A percentile compares a stretch with the other conserved stretches of the same genome.
phyloP scores from a whole-genome alignment of 2,329 filamentous ascomycete genomes.

The Xylaria sp. region DNA sequence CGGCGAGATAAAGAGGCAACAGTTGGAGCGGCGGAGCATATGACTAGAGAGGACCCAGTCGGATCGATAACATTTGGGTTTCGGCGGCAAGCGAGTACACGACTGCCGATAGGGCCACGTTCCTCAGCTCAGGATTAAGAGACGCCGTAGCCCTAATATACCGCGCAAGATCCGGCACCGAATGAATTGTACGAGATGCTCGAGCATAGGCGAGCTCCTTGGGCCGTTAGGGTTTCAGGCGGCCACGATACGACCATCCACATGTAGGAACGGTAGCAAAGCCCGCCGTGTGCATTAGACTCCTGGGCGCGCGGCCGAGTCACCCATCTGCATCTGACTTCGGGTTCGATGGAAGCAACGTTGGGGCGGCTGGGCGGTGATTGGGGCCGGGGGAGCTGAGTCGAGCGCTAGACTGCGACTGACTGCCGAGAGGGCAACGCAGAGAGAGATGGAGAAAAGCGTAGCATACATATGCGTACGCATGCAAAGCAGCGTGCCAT shows the following conservation, averaged over 20 bases:
- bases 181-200: neutral
- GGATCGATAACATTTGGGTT: neutral
- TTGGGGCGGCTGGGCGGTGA: neutral
- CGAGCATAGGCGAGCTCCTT: conserved; percentile 1
- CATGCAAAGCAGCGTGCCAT: conserved; percentile 5
- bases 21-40: neutral
- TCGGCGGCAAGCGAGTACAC: neutral
- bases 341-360: conserved; percentile 1
- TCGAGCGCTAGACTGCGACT: no score
- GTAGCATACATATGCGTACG: conserved; percentile 9
- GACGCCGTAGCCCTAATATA: conserved; percentile 10
- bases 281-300: neutral
- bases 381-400: conserved; percentile 1
- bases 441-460: no score
- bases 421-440: neutral
- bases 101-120: conserved; percentile 20
- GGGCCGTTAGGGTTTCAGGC: conserved; percentile 1
- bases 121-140: conserved; percentile 1
- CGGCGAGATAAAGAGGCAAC: neutral
- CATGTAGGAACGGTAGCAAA: neutral
- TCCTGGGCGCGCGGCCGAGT: neutral
- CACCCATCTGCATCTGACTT: conserved; percentile 9
- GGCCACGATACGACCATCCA: conserved; percentile 2
- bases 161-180: conserved; percentile 17
- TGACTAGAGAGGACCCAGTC: conserved; percentile 8